Base-by-base conservation (phyloP, 192 early-diverging fungal species). In the Chytriomyces sp. region DNA sequence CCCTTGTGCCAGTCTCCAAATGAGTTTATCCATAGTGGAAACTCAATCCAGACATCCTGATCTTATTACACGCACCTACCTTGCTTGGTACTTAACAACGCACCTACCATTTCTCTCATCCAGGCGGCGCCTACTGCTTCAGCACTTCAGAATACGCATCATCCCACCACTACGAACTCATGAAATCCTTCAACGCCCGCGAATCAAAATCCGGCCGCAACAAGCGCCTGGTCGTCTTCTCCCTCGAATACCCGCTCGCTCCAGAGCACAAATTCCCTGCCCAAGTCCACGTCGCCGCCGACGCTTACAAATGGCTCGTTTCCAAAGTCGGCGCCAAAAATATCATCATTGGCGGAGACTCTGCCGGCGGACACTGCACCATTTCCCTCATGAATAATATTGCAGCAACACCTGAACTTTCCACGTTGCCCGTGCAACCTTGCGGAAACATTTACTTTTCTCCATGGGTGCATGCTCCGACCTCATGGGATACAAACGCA, bases 311-410 rank as follows among this genome's bases (percentile, higher is more conserved):
- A 9, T 79, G 78, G 78, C 47, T 79, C 35, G 28, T 35, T 35
- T 24, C 61, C 9, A 59, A 79, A 35, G 78, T 76, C 35, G 72
- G 62, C 35, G 44, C 24, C 18, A 44, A 46, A 67, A 61, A 79
- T 5, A 76, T 79, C 67, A 53, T 76, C 20, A 45, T 79, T 48
- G 78, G 78, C 28, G 80, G 80, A 47, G 80, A 82, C 61, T 76
- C 70, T 46, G 80, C 80, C 35, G 80, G 80, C 47, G 80, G 57
- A 3, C 67, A 81, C 59, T 43, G 81, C 20, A 24, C 46, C 28
- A 75, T 82, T 8, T 82, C 70, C 7, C 78, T 81, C 48, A 57
- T 73, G 35, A 44, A 60, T 18, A 43, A 46, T 24, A 16, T 79
- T n/a, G 28, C 49, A 8, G 28, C 47, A 7, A 18, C 45, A 20